These are phyloP conservation scores for Hyaloperonospora arabidopsidis DNA, from an alignment of 352 stramenopile species.

Conservation along the genomic window DNA sequence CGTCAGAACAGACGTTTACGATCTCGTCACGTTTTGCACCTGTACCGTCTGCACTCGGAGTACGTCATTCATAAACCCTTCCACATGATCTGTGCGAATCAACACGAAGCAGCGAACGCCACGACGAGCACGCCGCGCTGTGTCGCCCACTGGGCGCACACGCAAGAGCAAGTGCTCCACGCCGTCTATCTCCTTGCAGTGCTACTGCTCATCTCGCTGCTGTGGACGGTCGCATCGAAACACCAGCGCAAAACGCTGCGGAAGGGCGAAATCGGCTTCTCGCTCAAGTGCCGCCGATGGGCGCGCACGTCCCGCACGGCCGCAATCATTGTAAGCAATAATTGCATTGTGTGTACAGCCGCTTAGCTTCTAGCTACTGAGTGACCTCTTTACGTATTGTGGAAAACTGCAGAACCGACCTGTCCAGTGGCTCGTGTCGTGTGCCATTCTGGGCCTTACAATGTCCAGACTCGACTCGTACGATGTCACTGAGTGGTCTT, in stretches of 20 bases:
- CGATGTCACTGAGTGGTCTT: constrained; percentile 52
- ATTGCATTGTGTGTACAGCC: not conserved
- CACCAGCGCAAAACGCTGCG: constrained; percentile 47
- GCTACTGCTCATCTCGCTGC: constrained; percentile 39
- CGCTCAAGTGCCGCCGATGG: constrained; percentile 63
- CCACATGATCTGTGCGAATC: constrained; percentile 65
- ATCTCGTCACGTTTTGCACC: too few species aligned
- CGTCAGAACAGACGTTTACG: too few species aligned
- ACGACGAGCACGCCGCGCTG: constrained; percentile 39
- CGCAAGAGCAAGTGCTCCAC: constrained; percentile 62
- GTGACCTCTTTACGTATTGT: not conserved
- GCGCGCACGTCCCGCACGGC: constrained; percentile 64
- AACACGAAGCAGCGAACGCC: constrained; percentile 31
- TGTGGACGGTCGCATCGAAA: constrained; percentile 50
- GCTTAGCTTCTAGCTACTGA: not conserved
- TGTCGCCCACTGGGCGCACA: constrained; percentile 66
- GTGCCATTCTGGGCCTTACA: constrained; percentile 61
- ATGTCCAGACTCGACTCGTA: constrained; percentile 67
- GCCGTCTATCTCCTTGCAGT: constrained; percentile 36
- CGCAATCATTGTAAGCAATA: constrained; percentile 51
- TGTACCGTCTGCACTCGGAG: constrained; percentile 8
- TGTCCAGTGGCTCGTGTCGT: constrained; percentile 66
- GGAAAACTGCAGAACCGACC: constrained; percentile 51
- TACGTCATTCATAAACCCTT: constrained; percentile 22
- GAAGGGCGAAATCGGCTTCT: constrained; percentile 71